Conservation (phyloP, 1,139 yeast genomes). For the Pneumocystis canis region DNA sequence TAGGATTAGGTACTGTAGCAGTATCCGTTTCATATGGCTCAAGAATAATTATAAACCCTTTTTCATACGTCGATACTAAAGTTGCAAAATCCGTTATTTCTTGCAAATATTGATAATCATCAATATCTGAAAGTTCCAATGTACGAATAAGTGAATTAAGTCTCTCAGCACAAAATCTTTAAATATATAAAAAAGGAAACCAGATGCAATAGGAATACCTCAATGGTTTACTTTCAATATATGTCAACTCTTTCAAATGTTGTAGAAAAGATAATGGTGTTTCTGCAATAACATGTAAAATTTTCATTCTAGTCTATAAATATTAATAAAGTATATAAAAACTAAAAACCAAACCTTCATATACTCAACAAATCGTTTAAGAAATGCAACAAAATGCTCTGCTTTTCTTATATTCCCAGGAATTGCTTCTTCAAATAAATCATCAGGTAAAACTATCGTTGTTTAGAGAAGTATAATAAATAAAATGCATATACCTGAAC, state of each 20-base stretch:
- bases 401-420: constrained; percentile 96
- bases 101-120: constrained; percentile 80
- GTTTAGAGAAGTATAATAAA: neutral
- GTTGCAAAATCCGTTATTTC: constrained; percentile 97
- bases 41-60: constrained; percentile 76
- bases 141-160: constrained; percentile 77
- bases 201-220: constrained; percentile 22
- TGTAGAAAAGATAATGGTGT: constrained; percentile 86
- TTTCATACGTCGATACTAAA: constrained; percentile 81
- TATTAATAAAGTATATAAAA: neutral
- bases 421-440: constrained; percentile 75
- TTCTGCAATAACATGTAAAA: constrained; percentile 87
- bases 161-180: constrained; percentile 69
- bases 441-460: constrained; percentile 49
- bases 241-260: constrained; percentile 84
- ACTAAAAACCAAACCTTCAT: constrained; percentile 32
- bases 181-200: neutral
- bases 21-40: constrained; percentile 97
- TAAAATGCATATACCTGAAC: constrained; percentile 32
- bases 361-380: constrained; percentile 85
- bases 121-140: constrained; percentile 71
- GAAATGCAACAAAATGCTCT: constrained; percentile 85
- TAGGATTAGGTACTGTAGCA: constrained; percentile 95
- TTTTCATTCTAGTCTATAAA: constrained; percentile 73
- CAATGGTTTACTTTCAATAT: constrained; percentile 79